Evolutionary conservation across 139 green algal species (phyloP).

Genomic region (Coelastrella sp.): DNA sequence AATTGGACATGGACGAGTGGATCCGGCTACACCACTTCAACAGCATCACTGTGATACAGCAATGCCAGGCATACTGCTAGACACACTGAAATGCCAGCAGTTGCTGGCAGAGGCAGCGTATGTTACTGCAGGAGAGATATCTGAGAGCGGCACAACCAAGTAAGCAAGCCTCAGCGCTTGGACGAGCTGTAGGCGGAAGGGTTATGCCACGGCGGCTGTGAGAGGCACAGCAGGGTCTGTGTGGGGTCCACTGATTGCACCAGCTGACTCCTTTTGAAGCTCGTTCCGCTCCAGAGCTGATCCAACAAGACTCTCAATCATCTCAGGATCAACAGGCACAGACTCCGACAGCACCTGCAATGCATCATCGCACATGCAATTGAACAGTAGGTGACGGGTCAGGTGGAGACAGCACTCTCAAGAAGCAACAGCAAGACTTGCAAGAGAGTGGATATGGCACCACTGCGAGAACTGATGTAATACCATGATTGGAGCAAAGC

Average conservation of each 20-base stretch:
- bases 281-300: background rate
- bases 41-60: too few species aligned
- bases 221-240: conserved; percentile 13
- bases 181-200: background rate
- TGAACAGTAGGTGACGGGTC: too few species aligned
- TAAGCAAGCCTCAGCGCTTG: too few species aligned
- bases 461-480: background rate
- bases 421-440: background rate
- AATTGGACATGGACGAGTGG: too few species aligned
- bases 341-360: conserved; percentile 25
- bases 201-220: conserved; percentile 21
- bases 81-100: too few species aligned
- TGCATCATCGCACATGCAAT: background rate
- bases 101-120: too few species aligned
- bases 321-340: conserved; percentile 37
- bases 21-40: too few species aligned
- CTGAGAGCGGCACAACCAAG: too few species aligned
- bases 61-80: too few species aligned
- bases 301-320: conserved; percentile 34
- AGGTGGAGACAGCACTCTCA: too few species aligned
- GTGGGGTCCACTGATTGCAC: background rate
- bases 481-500: background rate
- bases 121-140: too few species aligned
- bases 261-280: background rate
- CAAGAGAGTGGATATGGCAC: background rate